Evolutionary conservation across 2,329 filamentous ascomycete species (phyloP).

Genomic region (Blastomyces gilchristii): DNA sequence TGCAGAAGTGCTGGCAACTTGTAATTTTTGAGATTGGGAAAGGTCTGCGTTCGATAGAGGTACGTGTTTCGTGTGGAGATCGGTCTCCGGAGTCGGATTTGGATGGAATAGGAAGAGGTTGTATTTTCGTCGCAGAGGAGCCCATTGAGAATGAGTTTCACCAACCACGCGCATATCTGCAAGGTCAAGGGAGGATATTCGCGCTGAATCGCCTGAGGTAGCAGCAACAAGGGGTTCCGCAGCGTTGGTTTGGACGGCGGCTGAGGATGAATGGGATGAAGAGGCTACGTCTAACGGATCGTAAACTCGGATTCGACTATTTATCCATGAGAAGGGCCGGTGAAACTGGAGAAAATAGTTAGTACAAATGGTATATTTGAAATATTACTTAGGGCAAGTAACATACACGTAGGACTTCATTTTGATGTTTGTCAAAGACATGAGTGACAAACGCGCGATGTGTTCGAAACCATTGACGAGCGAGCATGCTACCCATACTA

Average conservation of each 20-base stretch:
- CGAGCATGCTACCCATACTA: conserved; percentile 46
- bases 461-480: conserved; percentile 51
- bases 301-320: conserved; percentile 48
- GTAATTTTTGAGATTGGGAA: conserved; percentile 40
- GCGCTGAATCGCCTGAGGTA: conserved; percentile 37
- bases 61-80: conserved; percentile 31
- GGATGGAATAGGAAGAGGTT: conserved; percentile 52
- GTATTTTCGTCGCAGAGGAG: conserved; percentile 52
- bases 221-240: conserved; percentile 32
- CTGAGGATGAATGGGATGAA: conserved; percentile 30
- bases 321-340: conserved; percentile 55
- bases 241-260: conserved; percentile 37
- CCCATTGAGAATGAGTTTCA: conserved; percentile 55
- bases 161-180: conserved; percentile 53
- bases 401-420: conserved; percentile 47
- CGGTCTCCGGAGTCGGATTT: conserved; percentile 28
- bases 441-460: conserved; percentile 56
- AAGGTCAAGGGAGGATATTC: conserved; percentile 45
- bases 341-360: conserved; percentile 39
- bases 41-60: conserved; percentile 38
- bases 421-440: conserved; percentile 52
- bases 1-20: conserved; percentile 23
- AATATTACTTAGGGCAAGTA: neutral
- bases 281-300: conserved; percentile 38
- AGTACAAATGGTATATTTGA: conserved; percentile 8